Percentiles rank a stretch among this genome's conserved stretches.
Conservation (phyloP, 805 yeast species). For the Clavispora santaluciae region DNA sequence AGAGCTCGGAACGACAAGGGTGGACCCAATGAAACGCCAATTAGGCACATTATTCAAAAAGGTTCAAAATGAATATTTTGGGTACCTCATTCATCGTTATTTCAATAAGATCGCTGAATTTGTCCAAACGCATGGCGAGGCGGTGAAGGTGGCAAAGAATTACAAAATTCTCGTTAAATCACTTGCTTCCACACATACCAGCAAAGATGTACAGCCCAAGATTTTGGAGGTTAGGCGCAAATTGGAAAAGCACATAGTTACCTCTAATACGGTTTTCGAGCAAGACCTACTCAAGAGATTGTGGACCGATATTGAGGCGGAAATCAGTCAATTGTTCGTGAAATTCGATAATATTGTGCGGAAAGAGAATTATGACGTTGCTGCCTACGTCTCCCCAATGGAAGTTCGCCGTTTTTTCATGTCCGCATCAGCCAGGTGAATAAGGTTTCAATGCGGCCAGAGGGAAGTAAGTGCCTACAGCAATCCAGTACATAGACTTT, state of each 20-base stretch:
- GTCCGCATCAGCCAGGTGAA: no score
- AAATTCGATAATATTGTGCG: slow-evolving; percentile 53
- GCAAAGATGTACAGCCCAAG: slow-evolving; percentile 51
- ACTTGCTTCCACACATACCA: slow-evolving; percentile 52
- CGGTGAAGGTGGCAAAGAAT: slow-evolving; percentile 59
- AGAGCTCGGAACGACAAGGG: slow-evolving; percentile 20
- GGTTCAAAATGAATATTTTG: slow-evolving; percentile 29
- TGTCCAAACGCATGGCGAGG: slow-evolving; percentile 56
- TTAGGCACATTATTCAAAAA: slow-evolving; percentile 25
- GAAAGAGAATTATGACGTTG: slow-evolving; percentile 49
- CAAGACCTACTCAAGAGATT: slow-evolving; percentile 53
- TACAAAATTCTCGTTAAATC: slow-evolving; percentile 55
- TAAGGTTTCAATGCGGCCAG: no score
- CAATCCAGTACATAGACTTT: no score
- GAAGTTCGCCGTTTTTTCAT: slow-evolving; percentile 54
- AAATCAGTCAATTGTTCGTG: slow-evolving; percentile 51
- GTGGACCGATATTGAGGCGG: slow-evolving; percentile 68
- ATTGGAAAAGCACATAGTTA: slow-evolving; percentile 51
- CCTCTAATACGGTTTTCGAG: slow-evolving; percentile 41
- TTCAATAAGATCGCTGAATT: slow-evolving; percentile 68
- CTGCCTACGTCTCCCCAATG: slow-evolving; percentile 44
- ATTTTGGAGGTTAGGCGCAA: slow-evolving; percentile 52
- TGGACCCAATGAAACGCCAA: slow-evolving; percentile 19
- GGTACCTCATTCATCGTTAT: slow-evolving; percentile 35
- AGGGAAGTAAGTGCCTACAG: no score